Percentiles rank a stretch among this genome's conserved stretches.
Conservation (phyloP, 306 rosid genomes). For the Gillenia trifoliata region DNA sequence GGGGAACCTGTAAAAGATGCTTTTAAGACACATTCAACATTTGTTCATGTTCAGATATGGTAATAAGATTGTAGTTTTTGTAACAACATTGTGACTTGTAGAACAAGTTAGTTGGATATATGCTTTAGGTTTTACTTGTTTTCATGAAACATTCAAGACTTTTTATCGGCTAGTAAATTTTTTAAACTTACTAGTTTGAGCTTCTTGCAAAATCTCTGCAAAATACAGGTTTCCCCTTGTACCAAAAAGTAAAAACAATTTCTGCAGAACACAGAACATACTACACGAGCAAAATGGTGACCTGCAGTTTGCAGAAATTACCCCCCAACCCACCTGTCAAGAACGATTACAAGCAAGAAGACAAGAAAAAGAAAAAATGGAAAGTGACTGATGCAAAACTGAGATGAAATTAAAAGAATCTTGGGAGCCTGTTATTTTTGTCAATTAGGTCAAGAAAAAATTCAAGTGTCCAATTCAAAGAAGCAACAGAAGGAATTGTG, state of each 20-base stretch:
- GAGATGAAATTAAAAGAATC: conserved; percentile 11
- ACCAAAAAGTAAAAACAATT: neutral
- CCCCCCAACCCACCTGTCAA: neutral
- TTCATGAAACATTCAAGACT: neutral
- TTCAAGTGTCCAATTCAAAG: neutral
- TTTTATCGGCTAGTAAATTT: neutral
- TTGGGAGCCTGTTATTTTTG: conserved; percentile 6
- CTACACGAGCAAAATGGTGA: neutral
- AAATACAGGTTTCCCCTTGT: neutral
- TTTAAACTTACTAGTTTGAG: neutral
- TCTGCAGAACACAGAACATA: neutral
- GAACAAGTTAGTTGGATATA: neutral
- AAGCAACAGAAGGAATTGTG: conserved; percentile 10
- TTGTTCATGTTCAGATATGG: neutral
- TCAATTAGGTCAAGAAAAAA: neutral
- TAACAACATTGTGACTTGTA: neutral
- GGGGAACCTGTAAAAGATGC: neutral
- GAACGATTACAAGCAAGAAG: conserved; percentile 3
- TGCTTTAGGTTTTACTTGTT: neutral
- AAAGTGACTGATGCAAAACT: conserved; percentile 32
- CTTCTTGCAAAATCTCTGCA: neutral
- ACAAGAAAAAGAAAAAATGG: neutral
- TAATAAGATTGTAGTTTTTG: neutral
- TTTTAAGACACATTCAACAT: neutral
- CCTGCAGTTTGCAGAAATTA: neutral